These are phyloP conservation scores for Cytospora leucostoma DNA, from an alignment of 2,329 filamentous ascomycete species.

Conservation along the genomic window DNA sequence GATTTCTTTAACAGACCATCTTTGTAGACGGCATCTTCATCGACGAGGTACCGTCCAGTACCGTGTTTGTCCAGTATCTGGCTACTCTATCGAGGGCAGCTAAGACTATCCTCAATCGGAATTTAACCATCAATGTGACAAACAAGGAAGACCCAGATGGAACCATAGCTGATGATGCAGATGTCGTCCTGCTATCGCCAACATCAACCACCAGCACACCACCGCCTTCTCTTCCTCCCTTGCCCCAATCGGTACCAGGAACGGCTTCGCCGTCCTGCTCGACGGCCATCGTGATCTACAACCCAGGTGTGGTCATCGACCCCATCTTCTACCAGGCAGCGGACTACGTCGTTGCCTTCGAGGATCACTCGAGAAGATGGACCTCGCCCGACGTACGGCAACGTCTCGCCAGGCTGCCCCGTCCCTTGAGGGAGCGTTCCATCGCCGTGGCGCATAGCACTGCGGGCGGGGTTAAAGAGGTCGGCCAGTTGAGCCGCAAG, in stretches of 20 bases:
- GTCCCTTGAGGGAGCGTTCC: constrained; percentile 22
- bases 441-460: constrained; percentile 31
- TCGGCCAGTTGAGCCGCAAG: constrained; percentile 22
- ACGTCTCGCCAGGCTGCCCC: constrained; percentile 27
- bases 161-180: constrained; percentile 3
- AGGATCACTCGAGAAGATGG: constrained; percentile 34
- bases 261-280: constrained; percentile 7
- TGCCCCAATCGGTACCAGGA: background rate
- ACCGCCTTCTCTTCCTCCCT: background rate
- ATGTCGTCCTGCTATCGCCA: background rate
- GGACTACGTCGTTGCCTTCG: constrained; percentile 49
- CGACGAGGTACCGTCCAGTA: constrained; percentile 45
- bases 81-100: constrained; percentile 29
- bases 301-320: constrained; percentile 47
- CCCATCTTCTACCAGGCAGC: constrained; percentile 42
- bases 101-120: constrained; percentile 26
- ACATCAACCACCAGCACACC: constrained; percentile 19
- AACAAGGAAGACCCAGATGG: background rate
- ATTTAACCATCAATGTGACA: background rate
- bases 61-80: constrained; percentile 31
- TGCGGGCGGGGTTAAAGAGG: constrained; percentile 12
- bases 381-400: constrained; percentile 26
- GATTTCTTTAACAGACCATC: constrained; percentile 33
- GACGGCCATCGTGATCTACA: constrained; percentile 40
- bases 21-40: constrained; percentile 51